Evolutionary conservation across 1,139 yeast species (phyloP), one percentile per base, ranked within the genome.

Genomic region (Geotrichum macrosporum): DNA sequence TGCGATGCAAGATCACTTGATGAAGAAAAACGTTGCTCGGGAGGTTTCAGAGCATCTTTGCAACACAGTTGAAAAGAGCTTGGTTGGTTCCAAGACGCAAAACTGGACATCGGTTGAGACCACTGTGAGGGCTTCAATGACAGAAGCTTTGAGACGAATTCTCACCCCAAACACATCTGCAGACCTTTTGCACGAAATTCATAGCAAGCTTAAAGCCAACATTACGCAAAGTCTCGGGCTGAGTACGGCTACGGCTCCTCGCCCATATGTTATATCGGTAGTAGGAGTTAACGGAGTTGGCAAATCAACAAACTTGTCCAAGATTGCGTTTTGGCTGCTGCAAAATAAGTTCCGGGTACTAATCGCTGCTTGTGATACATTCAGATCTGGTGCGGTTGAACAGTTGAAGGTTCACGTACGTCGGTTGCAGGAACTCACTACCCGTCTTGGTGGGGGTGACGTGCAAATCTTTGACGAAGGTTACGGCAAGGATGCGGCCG

Each of bases 221-320:
- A 61, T 61, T 18, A 62, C 65, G 12, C 57, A 63, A n/a, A 60
- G 64, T 2, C 59, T 61, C 2, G 67, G 75, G 30, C 35, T 40
- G 35, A 42, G 44, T 9, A 38, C 39, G 13, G 35, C 35, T 1
- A 24, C 43, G 9, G 48, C 53, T 12, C 52, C 49, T 2, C 57
- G 69, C 2, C 97, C 98, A 1, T 92, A 87, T 57, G 96, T 92
- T 13, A 87, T 92, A 50, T 88, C 97, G 0, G 94, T 92, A 16
- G 98, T 92, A 27, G 98, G 98, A 29, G 98, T 92, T 21, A 92
- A 92, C 63, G 98, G 98, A 38, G 98, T 92, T 30, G 98, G 98
- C 22, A 92, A 94, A 65, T 89, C 96, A 0, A 94, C 98, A 3
- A 94, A 88, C 60, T 72, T 92, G 52, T 94, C 97, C 33, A 92